Conservation (phyloP, 2,329 filamentous ascomycete species). For the Paraconiothyrium sp. region DNA sequence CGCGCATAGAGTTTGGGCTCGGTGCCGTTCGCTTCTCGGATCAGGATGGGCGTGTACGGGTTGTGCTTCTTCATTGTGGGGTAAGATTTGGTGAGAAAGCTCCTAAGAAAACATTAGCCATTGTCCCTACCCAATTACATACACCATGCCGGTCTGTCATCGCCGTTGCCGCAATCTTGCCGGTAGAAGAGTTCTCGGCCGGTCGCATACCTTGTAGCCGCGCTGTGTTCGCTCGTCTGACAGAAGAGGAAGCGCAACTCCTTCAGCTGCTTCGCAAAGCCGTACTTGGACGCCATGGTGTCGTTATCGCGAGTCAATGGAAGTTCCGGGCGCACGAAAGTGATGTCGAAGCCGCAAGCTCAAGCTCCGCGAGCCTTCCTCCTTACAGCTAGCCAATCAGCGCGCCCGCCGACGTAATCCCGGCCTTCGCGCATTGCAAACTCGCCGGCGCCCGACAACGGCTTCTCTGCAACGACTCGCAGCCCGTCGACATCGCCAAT, state of each 20-base stretch:
- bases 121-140: slow-evolving; percentile 12
- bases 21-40: slow-evolving; percentile 88
- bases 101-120: slow-evolving; percentile 61
- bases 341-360: slow-evolving; percentile 17
- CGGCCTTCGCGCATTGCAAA: slow-evolving; percentile 30
- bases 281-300: slow-evolving; percentile 91
- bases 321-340: slow-evolving; percentile 1
- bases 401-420: slow-evolving; percentile 34
- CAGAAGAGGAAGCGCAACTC: slow-evolving; percentile 98
- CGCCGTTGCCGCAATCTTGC: slow-evolving; percentile 4
- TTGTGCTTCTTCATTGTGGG: slow-evolving; percentile 99
- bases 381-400: slow-evolving; percentile 29
- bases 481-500: slow-evolving; percentile 21
- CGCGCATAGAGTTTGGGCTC: slow-evolving; percentile 88
- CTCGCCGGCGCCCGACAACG: slow-evolving; percentile 25
- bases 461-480: slow-evolving; percentile 15
- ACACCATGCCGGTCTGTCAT: slow-evolving; percentile 1
- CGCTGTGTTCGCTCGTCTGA: slow-evolving; percentile 91
- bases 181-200: slow-evolving; percentile 5
- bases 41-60: slow-evolving; percentile 89
- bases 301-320: slow-evolving; percentile 24
- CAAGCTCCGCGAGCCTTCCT: slow-evolving; percentile 29
- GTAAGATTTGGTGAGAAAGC: slow-evolving; percentile 90
- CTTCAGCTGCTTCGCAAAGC: slow-evolving; percentile 86
- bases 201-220: slow-evolving; percentile 76